These are phyloP conservation scores for Aspergillus amoenus DNA, from an alignment of 2,329 filamentous ascomycete species.

Conservation along the genomic window DNA sequence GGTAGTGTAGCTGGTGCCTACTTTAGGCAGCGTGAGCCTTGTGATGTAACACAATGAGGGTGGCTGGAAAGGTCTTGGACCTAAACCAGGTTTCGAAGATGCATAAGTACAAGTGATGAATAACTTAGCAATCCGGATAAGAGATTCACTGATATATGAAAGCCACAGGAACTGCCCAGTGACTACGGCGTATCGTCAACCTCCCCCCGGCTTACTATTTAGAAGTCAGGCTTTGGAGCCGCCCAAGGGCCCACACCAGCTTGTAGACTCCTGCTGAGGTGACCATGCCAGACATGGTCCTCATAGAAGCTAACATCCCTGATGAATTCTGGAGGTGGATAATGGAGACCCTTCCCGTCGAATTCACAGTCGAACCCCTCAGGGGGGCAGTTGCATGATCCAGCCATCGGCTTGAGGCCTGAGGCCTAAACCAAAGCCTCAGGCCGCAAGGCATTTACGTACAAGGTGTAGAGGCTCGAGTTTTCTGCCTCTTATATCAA, in stretches of 20 bases:
- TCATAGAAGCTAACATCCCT: not conserved
- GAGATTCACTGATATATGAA: not conserved
- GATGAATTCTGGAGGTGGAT: not conserved
- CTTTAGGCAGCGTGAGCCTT: slow-evolving; percentile 1
- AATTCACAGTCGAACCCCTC: not conserved
- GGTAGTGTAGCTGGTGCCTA: not conserved
- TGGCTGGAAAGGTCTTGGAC: not conserved
- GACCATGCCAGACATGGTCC: not conserved
- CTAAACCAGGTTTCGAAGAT: no score
- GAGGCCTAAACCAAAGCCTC: not conserved
- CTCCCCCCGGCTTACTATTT: not conserved
- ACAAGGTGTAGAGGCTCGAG: not conserved
- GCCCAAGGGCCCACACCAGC: not conserved
- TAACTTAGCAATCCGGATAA: not conserved
- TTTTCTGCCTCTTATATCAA: not conserved
- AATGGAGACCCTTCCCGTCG: not conserved
- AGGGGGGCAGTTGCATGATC: not conserved
- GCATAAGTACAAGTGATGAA: no score
- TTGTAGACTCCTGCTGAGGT: not conserved
- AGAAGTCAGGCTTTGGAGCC: not conserved
- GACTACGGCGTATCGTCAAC: no score
- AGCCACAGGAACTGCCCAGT: not conserved
- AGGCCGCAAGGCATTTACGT: not conserved
- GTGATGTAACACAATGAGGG: not conserved
- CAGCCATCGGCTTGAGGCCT: not conserved